Evolutionary conservation across 345 rosid species (phyloP).

Genomic region (Rubroshorea leprosula): DNA sequence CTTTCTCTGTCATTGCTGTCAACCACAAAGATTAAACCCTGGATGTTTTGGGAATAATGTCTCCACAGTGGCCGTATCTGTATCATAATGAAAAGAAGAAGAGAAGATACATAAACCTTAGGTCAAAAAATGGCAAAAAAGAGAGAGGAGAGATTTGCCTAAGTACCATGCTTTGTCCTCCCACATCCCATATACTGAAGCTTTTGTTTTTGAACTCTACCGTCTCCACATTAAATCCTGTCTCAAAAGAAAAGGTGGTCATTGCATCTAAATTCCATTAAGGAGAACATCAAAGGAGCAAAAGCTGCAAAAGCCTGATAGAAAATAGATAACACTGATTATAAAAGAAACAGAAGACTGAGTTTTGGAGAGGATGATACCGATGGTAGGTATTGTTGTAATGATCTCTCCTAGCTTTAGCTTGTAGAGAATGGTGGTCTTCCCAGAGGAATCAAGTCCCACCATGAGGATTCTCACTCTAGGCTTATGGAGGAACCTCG

Average conservation of each 20-base stretch:
- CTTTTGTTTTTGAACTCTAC: constrained; percentile 48
- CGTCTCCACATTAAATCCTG: constrained; percentile 68
- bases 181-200: constrained; percentile 68
- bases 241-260: background rate
- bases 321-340: background rate
- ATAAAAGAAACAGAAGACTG: background rate
- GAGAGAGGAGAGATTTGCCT: background rate
- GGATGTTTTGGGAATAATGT: constrained; percentile 52
- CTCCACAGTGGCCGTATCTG: constrained; percentile 79
- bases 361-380: constrained; percentile 21
- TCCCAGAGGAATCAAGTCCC: constrained; percentile 72
- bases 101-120: background rate
- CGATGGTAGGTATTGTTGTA: constrained; percentile 52
- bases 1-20: constrained; percentile 57
- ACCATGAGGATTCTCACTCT: constrained; percentile 51
- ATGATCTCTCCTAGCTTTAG: constrained; percentile 63
- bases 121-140: background rate
- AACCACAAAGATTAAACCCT: constrained; percentile 67
- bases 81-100: background rate
- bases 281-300: no score
- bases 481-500: constrained; percentile 32
- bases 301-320: background rate
- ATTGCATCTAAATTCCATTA: no score
- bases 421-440: constrained; percentile 66
- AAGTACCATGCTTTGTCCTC: constrained; percentile 61